Percentiles rank a stretch among this genome's conserved stretches.
Evolutionary conservation across 345 rosid species (phyloP).

Genomic region (Excoecaria agallocha): DNA sequence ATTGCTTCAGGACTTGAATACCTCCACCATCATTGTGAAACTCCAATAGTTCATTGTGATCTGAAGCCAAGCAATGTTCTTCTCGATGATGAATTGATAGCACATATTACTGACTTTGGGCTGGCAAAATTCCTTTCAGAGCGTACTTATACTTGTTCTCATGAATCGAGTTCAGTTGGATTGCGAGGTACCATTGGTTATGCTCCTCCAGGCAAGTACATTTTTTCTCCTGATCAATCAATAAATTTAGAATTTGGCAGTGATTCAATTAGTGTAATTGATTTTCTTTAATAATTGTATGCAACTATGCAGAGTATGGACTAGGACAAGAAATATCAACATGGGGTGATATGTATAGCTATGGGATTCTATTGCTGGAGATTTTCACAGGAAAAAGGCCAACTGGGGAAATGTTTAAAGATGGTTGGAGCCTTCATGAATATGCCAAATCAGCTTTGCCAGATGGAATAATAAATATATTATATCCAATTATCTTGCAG

Average conservation of each 20-base stretch:
- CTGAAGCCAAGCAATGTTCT: slow-evolving; percentile 2
- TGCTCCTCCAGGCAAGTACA: not conserved
- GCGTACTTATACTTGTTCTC: not conserved
- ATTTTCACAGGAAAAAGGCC: not conserved
- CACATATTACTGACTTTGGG: not conserved
- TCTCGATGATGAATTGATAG: not conserved
- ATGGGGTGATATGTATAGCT: not conserved
- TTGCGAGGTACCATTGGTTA: not conserved
- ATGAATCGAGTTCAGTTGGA: not conserved
- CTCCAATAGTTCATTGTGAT: not conserved
- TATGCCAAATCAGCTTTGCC: not conserved
- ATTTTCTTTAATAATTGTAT: no score
- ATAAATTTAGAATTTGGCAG: no score
- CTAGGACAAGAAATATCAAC: not conserved
- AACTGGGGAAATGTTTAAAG: not conserved
- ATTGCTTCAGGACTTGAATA: not conserved
- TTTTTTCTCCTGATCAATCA: not conserved
- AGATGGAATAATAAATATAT: not conserved
- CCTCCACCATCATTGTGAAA: not conserved
- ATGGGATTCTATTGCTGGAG: not conserved
- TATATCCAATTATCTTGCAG: not conserved
- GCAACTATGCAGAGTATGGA: not conserved
- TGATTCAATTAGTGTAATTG: no score
- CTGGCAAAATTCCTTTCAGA: not conserved
- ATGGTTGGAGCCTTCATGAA: not conserved